Percentiles rank a stretch among this genome's conserved stretches.
These are phyloP conservation scores for Epichloe baconii DNA, from an alignment of 2,329 filamentous ascomycete genomes.

Conservation along the genomic window DNA sequence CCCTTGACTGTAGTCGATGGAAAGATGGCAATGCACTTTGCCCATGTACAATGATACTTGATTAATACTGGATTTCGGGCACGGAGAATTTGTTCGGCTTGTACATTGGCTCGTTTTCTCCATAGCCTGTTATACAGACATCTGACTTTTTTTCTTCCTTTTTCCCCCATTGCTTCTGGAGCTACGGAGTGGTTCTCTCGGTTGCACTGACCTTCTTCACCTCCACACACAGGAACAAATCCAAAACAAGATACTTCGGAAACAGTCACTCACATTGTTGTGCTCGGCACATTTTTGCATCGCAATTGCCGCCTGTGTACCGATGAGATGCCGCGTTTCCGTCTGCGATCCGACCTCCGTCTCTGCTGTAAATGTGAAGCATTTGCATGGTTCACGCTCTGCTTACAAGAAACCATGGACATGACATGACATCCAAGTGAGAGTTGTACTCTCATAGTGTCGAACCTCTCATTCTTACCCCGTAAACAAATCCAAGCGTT, in stretches of 20 bases:
- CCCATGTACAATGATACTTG: conserved; percentile 30
- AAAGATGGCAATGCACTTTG: conserved; percentile 17
- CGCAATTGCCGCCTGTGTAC: not conserved
- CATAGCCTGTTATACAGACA: conserved; percentile 10
- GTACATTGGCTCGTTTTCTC: conserved; percentile 15
- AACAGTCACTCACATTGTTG: no score
- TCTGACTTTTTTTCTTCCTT: not conserved
- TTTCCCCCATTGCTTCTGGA: not conserved
- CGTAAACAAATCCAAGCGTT: no score
- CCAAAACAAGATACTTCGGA: no score
- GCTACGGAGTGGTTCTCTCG: not conserved
- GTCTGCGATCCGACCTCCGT: not conserved
- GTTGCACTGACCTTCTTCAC: not conserved
- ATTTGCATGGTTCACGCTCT: no score
- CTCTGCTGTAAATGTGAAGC: no score
- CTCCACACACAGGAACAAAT: no score
- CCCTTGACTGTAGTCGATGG: conserved; percentile 5
- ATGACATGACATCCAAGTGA: no score
- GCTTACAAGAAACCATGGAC: no score
- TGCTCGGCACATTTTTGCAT: not conserved
- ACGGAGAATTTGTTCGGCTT: conserved; percentile 15
- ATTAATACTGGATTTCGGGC: conserved; percentile 25
- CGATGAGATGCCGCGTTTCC: not conserved
- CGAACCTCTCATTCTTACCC: no score
- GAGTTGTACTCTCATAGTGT: no score